phyloP scores from a whole-genome alignment of 495 filamentous ascomycete genomes.

The Eremomyces bilateralis region DNA sequence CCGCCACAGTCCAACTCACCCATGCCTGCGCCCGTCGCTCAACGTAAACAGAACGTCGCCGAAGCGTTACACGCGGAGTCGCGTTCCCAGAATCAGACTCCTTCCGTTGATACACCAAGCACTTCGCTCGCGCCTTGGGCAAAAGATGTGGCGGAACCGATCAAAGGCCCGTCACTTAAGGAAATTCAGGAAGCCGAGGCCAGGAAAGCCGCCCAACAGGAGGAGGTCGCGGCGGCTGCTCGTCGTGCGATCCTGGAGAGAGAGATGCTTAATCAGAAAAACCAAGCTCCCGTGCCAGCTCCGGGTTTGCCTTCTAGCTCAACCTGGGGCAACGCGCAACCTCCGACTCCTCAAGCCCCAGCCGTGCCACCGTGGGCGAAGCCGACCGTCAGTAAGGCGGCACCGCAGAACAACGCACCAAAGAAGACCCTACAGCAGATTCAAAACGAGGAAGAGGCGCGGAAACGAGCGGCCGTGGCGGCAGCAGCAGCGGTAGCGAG shows the following conservation, averaged over 20 bases:
- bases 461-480: slow-evolving; percentile 46
- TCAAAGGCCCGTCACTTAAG: slow-evolving; percentile 79
- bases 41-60: slow-evolving; percentile 66
- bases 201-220: slow-evolving; percentile 73
- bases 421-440: slow-evolving; percentile 94
- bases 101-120: slow-evolving; percentile 21
- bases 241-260: slow-evolving; percentile 61
- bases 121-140: slow-evolving; percentile 76
- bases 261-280: slow-evolving; percentile 52
- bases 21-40: slow-evolving; percentile 67
- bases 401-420: slow-evolving; percentile 23
- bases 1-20: slow-evolving; percentile 55
- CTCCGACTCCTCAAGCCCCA: slow-evolving; percentile 27
- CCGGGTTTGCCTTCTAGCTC: slow-evolving; percentile 71
- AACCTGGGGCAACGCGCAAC: slow-evolving; percentile 76
- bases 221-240: slow-evolving; percentile 60
- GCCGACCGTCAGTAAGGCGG: slow-evolving; percentile 36
- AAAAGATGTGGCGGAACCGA: slow-evolving; percentile 46
- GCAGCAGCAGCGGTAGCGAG: slow-evolving; percentile 27
- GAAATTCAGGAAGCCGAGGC: slow-evolving; percentile 95
- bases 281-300: slow-evolving; percentile 27
- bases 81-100: slow-evolving; percentile 58
- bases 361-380: slow-evolving; percentile 41
- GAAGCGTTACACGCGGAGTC: slow-evolving; percentile 52
- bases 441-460: slow-evolving; percentile 84